Evolutionary conservation across 768 basidiomycete species (phyloP).

Genomic region (Mycena galopus): DNA sequence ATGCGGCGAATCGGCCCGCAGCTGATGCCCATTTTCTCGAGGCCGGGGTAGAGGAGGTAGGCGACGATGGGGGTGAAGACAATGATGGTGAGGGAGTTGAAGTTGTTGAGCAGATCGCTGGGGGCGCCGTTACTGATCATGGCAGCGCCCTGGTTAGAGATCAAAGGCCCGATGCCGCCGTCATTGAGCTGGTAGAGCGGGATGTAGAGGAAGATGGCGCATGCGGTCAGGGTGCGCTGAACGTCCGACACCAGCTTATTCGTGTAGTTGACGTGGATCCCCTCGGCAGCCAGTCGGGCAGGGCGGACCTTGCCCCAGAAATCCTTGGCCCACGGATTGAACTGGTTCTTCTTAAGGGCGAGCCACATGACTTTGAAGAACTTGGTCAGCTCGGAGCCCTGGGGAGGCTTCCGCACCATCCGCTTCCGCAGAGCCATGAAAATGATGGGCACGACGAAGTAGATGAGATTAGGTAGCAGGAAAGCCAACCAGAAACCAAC

Average conservation of each 20-base stretch:
- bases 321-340: conserved; percentile 9
- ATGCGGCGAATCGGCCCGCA: conserved; percentile 47
- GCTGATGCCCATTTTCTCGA: conserved; percentile 46
- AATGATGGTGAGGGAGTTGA: conserved; percentile 50
- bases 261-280: background rate
- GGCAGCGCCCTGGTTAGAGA: conserved; percentile 45
- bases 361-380: conserved; percentile 1
- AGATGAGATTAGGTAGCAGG: background rate
- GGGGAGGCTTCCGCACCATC: background rate
- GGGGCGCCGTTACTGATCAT: conserved; percentile 47
- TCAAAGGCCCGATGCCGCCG: conserved; percentile 44
- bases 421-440: background rate
- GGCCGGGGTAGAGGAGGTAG: conserved; percentile 45
- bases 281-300: background rate
- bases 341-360: conserved; percentile 4
- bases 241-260: background rate
- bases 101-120: conserved; percentile 48
- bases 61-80: conserved; percentile 46
- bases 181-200: conserved; percentile 57
- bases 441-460: background rate
- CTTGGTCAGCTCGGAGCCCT: background rate
- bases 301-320: conserved; percentile 8
- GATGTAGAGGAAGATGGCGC: conserved; percentile 4
- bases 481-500: conserved; percentile 15
- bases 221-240: background rate